phyloP scores from a whole-genome alignment of 495 filamentous ascomycete genomes.

The Aspergillus leporis region DNA sequence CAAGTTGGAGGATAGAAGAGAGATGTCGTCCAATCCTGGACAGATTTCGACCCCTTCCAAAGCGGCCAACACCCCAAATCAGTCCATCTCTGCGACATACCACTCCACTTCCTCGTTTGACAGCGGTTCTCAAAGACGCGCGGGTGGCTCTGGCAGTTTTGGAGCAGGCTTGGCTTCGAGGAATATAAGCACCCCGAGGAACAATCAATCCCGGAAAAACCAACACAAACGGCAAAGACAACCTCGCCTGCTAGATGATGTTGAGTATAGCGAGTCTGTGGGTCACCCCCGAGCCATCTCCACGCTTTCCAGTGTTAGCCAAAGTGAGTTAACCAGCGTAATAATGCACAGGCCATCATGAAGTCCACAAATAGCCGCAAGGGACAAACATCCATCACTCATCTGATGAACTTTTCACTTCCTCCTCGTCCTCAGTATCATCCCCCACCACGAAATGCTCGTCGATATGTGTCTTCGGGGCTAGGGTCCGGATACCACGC shows the following conservation, averaged over 20 bases:
- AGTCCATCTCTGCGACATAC: constrained; percentile 40
- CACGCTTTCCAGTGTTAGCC: constrained; percentile 24
- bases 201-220: constrained; percentile 71
- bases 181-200: constrained; percentile 55
- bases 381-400: constrained; percentile 94
- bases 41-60: constrained; percentile 45
- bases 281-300: constrained; percentile 27
- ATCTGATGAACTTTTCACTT: constrained; percentile 88
- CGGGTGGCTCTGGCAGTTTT: constrained; percentile 63
- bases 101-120: constrained; percentile 39
- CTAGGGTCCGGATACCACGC: constrained; percentile 89
- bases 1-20: constrained; percentile 12
- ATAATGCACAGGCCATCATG: constrained; percentile 63
- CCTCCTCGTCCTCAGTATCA: constrained; percentile 73
- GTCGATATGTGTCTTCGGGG: constrained; percentile 76
- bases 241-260: constrained; percentile 66
- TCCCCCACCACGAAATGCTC: constrained; percentile 56
- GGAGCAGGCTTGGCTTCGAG: constrained; percentile 61
- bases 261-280: constrained; percentile 79
- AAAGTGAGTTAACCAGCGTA: constrained; percentile 1
- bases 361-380: constrained; percentile 80
- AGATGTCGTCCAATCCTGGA: constrained; percentile 53
- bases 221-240: constrained; percentile 67
- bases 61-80: constrained; percentile 42
- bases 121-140: constrained; percentile 60